Base-by-base conservation (phyloP, 2,329 filamentous ascomycete genomes). In the Penicillium digitatum region DNA sequence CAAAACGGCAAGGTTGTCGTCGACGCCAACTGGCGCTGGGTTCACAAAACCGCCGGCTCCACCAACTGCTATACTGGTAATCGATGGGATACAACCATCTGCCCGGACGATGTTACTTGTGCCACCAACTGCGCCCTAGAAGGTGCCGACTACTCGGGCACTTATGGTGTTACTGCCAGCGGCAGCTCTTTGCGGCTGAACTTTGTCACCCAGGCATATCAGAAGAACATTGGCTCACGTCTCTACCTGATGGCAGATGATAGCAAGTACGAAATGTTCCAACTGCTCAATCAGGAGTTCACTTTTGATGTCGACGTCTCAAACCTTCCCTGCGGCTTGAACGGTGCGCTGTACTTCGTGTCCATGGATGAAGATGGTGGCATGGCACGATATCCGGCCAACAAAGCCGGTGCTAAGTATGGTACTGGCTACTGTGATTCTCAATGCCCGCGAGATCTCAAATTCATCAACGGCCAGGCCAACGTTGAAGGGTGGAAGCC, bases 261-360 rank as follows among this genome's bases (percentile, higher is more conserved):
- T 51, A 77, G 77, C 62, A 80, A 80, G 47, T 89, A 89, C 71
- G 75, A 87, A 73, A 79, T 81, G 68, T 85, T 88, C 73, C 78
- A 82, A 47, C 76, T 88, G 50, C 75, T 83, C 47, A 83, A 83
- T 72, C 80, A 85, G 65, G 86, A 89, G 72, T 84, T 89, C 72
- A 85, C 83, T 52, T 88, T 89, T 60, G 85, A 88, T 56, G 86
- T 88, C 31, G 86, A 89, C 67, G 82, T 88, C 38, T 87, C 85
- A 42, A 79, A 82, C 62, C 76, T 87, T 24, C 81, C 82, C 58
- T 89, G 87, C 64, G 87, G 87, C 58, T 72, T 89, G 58, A 89
- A 90, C 72, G 87, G 86, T 53, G 86, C 86, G 40, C 74, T 89
- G 44, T 89, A 89, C 73, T 78, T 87, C 45, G 76, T 81, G 18